Evolutionary conservation across 108 stramenopile species (phyloP).

Genomic region (Skeletonema menzelii): DNA sequence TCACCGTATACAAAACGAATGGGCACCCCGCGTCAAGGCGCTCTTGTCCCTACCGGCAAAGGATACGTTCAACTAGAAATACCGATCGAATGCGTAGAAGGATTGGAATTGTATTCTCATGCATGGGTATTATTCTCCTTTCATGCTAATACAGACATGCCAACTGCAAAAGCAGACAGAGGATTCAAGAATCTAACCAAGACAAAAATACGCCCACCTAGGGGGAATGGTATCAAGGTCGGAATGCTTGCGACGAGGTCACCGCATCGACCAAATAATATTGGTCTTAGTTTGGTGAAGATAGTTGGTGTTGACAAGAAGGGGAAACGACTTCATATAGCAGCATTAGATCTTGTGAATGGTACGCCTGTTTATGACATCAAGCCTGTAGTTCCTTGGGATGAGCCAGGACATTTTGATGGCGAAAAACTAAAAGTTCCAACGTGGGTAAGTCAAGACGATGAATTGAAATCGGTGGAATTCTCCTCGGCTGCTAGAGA

Average conservation of each 20-base stretch:
- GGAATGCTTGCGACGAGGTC: conserved; percentile 93
- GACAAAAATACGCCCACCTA: conserved; percentile 79
- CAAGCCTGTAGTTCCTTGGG: conserved; percentile 92
- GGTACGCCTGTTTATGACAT: conserved; percentile 94
- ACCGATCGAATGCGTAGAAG: conserved; percentile 66
- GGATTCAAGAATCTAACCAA: conserved; percentile 44
- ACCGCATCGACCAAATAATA: conserved; percentile 94
- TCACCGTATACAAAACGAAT: conserved; percentile 84
- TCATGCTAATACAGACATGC: conserved; percentile 92
- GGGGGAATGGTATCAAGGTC: conserved; percentile 79
- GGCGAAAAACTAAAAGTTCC: conserved; percentile 46
- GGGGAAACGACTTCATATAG: conserved; percentile 55
- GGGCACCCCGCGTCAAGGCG: conserved; percentile 87
- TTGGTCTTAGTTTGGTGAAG: conserved; percentile 90
- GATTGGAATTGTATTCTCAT: conserved; percentile 84
- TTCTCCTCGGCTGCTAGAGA: conserved; percentile 52
- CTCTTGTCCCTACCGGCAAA: conserved; percentile 66
- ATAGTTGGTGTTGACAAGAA: conserved; percentile 61
- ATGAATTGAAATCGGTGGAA: conserved; percentile 55
- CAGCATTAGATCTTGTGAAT: conserved; percentile 85
- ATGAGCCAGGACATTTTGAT: conserved; percentile 60
- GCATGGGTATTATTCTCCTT: conserved; percentile 95
- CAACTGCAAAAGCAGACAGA: conserved; percentile 11
- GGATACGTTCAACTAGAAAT: conserved; percentile 64
- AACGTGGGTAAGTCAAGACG: conserved; percentile 66